phyloP scores from a whole-genome alignment of 495 filamentous ascomycete genomes.

The Neurospora sp. region DNA sequence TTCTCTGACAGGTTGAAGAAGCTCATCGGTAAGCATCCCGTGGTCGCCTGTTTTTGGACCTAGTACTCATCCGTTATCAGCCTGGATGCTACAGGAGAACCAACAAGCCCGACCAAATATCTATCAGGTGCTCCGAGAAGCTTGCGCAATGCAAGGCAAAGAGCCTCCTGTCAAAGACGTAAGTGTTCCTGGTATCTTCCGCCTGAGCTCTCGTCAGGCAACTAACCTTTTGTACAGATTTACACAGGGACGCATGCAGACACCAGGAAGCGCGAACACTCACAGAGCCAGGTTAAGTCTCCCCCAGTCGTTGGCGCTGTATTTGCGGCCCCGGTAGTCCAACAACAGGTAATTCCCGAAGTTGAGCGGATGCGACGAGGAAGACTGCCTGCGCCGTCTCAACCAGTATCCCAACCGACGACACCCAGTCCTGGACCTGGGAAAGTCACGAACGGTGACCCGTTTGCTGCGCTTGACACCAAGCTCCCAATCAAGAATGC shows the following conservation, averaged over 20 bases:
- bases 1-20: constrained; percentile 89
- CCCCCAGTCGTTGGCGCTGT: constrained; percentile 60
- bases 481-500: constrained; percentile 39
- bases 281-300: constrained; percentile 19
- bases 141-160: constrained; percentile 77
- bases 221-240: constrained; percentile 47
- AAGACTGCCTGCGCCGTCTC: constrained; percentile 51
- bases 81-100: constrained; percentile 82
- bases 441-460: constrained; percentile 63
- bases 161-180: constrained; percentile 90
- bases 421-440: constrained; percentile 68
- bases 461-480: constrained; percentile 80
- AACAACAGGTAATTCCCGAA: constrained; percentile 70
- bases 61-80: constrained; percentile 41
- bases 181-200: constrained; percentile 22
- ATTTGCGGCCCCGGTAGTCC: constrained; percentile 54
- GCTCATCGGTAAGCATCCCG: constrained; percentile 63
- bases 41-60: neutral
- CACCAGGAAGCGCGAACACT: constrained; percentile 13
- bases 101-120: constrained; percentile 81
- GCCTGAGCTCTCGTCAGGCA: neutral
- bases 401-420: constrained; percentile 25
- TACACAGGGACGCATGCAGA: constrained; percentile 56
- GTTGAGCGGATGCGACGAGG: constrained; percentile 92
- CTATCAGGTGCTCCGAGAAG: constrained; percentile 80